Percentiles rank a stretch among this genome's conserved stretches.
Evolutionary conservation across 2,329 filamentous ascomycete species (phyloP).

Genomic region (Apiospora phragmitis): DNA sequence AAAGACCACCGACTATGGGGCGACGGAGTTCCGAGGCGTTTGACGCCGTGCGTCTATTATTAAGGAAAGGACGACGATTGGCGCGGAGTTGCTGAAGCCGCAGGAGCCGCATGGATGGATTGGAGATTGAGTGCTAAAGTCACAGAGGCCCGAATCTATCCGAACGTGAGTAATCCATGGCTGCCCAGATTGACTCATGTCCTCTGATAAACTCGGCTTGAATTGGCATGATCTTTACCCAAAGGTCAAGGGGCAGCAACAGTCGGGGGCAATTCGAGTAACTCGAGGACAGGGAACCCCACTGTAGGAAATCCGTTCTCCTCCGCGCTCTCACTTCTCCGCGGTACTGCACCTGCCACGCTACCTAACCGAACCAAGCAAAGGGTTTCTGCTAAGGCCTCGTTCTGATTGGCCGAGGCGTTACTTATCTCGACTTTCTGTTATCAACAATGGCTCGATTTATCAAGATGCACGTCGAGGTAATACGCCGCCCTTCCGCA

Average conservation of each 20-base stretch:
- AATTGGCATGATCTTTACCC: too few relatives aligned
- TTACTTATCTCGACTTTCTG: slow-evolving; percentile 2
- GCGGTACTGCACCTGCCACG: not conserved
- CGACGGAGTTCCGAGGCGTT: not conserved
- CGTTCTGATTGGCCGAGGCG: not conserved
- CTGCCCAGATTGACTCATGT: not conserved
- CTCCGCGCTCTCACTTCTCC: slow-evolving; percentile 3
- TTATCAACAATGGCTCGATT: slow-evolving; percentile 2
- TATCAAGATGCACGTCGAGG: not conserved
- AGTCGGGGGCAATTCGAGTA: not conserved
- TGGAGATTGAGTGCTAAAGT: not conserved
- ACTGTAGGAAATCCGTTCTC: not conserved
- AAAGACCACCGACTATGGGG: not conserved
- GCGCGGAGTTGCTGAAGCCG: not conserved
- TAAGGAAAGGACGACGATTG: not conserved
- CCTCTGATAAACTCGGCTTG: too few relatives aligned
- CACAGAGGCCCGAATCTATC: not conserved
- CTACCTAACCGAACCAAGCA: not conserved
- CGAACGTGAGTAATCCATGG: not conserved
- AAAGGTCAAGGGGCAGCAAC: not conserved
- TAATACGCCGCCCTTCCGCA: not conserved
- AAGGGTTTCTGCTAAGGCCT: not conserved
- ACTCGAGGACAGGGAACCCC: not conserved
- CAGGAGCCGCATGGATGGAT: not conserved
- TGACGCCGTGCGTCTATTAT: not conserved